Base-by-base conservation (phyloP, 225 moss, liverwort and hornwort genomes). In the Anthoceros angustus region DNA sequence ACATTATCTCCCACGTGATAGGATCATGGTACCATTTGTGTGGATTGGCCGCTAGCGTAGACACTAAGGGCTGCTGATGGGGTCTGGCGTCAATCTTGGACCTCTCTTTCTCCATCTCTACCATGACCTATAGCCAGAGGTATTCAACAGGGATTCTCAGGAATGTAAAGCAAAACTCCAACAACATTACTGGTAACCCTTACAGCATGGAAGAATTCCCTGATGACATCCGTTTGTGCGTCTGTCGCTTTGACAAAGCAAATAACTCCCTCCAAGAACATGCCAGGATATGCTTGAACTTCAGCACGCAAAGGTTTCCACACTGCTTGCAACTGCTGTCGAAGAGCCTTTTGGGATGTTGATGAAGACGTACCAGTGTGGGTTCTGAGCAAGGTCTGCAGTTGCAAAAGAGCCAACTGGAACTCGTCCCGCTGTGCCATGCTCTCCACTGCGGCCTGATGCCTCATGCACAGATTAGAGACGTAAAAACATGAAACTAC, bases 1-100 rank as follows among this genome's bases (percentile, higher is more conserved):
- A 55, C 55, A 55, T 55, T 18, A 55, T 18, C 14, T 55, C 55
- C 55, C 55, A 55, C 7, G 55, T 55, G 55, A 55, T 55, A 3
- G 55, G 55, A 23, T 55, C 55, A 23, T 55, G 55, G 55, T 55
- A 55, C 55, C 55, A 55, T 23, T 55, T 55, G 55, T 18, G 55
- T 23, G 55, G 18, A 12, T 55, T 23, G 16, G 55, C 23, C 16
- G 55, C 55, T 15, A 3, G 55, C 55, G 55, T 55, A 15, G 55
- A 7, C 8, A 23, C 14, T 6, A 23, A 7, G 12, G 55, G 8
- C n/a, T 18, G 55, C 23, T 18, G 55, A 15, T 18, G 55, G 6
- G 55, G 10, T 55, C 16, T 18, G 18, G 46, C 14, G 12, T 12
- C 3, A 0, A 12, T 48, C 46, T 20, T 55, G 5, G 12, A 4